These are phyloP conservation scores for Tetrapisispora namnaoensis DNA, from an alignment of 805 yeast species.

Conservation along the genomic window DNA sequence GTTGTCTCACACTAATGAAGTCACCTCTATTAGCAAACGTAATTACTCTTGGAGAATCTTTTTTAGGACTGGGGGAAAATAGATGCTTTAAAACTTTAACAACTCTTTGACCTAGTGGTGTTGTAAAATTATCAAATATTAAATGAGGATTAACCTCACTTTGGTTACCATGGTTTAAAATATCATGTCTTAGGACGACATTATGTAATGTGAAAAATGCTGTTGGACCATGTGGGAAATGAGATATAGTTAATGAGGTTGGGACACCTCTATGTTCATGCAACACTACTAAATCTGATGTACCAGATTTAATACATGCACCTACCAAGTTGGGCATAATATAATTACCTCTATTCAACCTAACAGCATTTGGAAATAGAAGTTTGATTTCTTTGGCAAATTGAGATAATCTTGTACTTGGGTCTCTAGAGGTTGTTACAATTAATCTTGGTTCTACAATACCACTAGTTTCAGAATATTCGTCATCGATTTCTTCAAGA, in stretches of 20 bases:
- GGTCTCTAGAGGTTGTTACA: slow-evolving; percentile 90
- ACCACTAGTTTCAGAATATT: slow-evolving; percentile 80
- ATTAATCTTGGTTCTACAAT: slow-evolving; percentile 82
- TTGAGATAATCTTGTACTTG: slow-evolving; percentile 74
- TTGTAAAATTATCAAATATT: slow-evolving; percentile 80
- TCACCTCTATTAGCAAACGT: slow-evolving; percentile 87
- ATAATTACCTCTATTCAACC: slow-evolving; percentile 89
- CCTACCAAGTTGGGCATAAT: slow-evolving; percentile 75
- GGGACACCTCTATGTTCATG: slow-evolving; percentile 99
- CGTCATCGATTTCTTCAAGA: slow-evolving; percentile 65
- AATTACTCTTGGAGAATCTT: slow-evolving; percentile 82
- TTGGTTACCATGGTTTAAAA: slow-evolving; percentile 73
- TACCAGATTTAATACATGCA: slow-evolving; percentile 71
- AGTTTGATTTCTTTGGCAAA: slow-evolving; percentile 88
- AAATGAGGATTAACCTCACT: slow-evolving; percentile 91
- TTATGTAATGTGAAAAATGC: slow-evolving; percentile 90
- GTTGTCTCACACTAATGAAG: slow-evolving; percentile 90
- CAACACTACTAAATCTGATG: slow-evolving; percentile 73
- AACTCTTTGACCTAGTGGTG: slow-evolving; percentile 74
- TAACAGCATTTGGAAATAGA: slow-evolving; percentile 78
- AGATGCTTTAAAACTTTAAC: slow-evolving; percentile 73
- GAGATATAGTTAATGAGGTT: slow-evolving; percentile 82
- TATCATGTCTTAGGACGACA: slow-evolving; percentile 89
- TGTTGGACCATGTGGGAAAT: slow-evolving; percentile 97
- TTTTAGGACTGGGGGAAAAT: slow-evolving; percentile 95